Conservation (phyloP, 73 alveolate genomes). For the Tetrahymena malaccensis region DNA sequence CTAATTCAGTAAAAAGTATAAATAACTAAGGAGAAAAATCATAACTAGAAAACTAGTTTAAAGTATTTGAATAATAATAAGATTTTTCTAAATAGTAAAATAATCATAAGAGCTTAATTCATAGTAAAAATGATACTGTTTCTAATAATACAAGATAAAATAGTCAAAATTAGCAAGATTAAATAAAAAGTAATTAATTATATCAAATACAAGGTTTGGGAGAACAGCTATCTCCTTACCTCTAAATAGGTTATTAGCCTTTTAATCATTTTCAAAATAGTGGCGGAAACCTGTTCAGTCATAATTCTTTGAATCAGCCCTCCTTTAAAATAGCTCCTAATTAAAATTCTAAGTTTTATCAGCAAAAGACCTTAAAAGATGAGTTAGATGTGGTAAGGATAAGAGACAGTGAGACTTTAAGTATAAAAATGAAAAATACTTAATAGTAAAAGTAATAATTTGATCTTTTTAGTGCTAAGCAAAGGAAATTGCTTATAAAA, state of each 20-base stretch:
- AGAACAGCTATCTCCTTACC: not conserved
- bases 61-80: not conserved
- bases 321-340: not conserved
- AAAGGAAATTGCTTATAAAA: not conserved
- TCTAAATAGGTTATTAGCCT: not conserved
- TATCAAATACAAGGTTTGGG: not conserved
- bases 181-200: too few relatives aligned
- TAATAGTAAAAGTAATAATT: not conserved
- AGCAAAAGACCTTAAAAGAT: not conserved
- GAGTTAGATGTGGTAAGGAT: not conserved
- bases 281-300: not conserved
- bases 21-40: not conserved
- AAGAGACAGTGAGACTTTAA: not conserved
- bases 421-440: not conserved
- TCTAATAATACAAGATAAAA: not conserved
- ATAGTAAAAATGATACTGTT: not conserved
- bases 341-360: not conserved
- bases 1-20: not conserved
- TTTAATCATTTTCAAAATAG: too few relatives aligned
- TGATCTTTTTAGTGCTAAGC: not conserved
- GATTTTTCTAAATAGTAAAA: not conserved
- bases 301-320: not conserved
- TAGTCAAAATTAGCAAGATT: not conserved
- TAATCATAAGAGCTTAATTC: not conserved
- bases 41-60: not conserved